Evolutionary conservation across 2,329 filamentous ascomycete genomes (phyloP).

Genomic region (Cladobotryum protrusum): DNA sequence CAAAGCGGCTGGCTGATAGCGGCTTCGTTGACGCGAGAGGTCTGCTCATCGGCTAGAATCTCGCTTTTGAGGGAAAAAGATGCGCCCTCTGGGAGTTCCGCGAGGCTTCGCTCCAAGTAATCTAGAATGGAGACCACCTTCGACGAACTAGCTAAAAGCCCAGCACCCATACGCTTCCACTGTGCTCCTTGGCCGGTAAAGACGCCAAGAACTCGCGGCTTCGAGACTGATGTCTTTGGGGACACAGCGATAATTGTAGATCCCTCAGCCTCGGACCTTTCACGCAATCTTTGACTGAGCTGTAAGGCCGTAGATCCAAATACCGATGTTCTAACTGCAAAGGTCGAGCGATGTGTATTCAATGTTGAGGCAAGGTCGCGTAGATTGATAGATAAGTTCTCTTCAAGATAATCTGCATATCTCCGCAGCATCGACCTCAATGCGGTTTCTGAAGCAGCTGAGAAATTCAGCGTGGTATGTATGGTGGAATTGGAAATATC

Average conservation of each 20-base stretch:
- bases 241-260: background rate
- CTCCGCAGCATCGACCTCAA: background rate
- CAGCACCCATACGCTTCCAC: constrained; percentile 26
- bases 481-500: background rate
- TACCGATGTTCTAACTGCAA: background rate
- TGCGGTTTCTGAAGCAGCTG: background rate
- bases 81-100: no score
- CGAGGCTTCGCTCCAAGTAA: background rate
- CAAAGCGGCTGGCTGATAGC: constrained; percentile 2
- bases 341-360: background rate
- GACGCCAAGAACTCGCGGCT: constrained; percentile 18
- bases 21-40: background rate
- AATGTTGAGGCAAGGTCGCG: background rate
- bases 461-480: constrained; percentile 7
- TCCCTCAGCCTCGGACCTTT: background rate
- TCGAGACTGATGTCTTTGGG: background rate
- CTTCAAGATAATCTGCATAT: background rate
- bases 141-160: background rate
- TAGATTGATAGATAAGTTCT: background rate
- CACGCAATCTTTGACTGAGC: background rate
- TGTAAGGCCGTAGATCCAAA: background rate
- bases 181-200: constrained; percentile 32
- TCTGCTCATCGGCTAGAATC: background rate
- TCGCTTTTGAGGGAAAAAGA: background rate
- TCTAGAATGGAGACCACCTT: background rate